phyloP scores from a whole-genome alignment of 129 eudicot species.

The Tagetes patula region DNA sequence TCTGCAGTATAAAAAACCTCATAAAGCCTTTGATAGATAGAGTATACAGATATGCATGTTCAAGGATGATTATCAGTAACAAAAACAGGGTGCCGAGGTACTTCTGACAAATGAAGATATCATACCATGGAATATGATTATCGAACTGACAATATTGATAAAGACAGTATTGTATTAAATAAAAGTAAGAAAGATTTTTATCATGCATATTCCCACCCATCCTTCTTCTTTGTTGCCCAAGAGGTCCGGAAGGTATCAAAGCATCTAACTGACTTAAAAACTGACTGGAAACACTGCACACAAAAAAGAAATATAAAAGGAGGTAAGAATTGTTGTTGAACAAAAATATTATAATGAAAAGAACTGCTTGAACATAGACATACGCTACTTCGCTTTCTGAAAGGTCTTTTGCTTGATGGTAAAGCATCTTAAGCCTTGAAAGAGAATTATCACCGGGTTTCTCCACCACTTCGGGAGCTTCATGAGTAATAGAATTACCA shows the following conservation, averaged over 20 bases:
- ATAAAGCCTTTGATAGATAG: constrained; percentile 8
- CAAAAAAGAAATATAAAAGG: not conserved
- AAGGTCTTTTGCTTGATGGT: constrained; percentile 79
- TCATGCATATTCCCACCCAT: constrained; percentile 47
- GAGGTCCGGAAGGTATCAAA: constrained; percentile 72
- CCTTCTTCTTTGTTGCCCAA: constrained; percentile 83
- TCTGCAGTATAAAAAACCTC: constrained; percentile 44
- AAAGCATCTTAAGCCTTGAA: constrained; percentile 69
- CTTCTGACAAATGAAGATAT: not conserved
- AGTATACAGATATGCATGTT: not conserved
- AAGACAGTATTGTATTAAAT: not conserved
- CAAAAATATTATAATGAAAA: constrained; percentile 2
- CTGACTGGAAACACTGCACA: constrained; percentile 68
- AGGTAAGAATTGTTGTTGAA: not conserved
- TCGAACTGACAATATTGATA: constrained; percentile 2
- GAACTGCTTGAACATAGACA: constrained; percentile 22
- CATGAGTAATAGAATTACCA: constrained; percentile 4
- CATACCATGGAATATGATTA: constrained; percentile 14
- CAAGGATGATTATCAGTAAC: not conserved
- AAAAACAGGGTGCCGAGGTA: not conserved
- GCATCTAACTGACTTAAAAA: constrained; percentile 66
- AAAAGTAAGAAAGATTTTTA: not conserved
- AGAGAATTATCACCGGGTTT: constrained; percentile 90
- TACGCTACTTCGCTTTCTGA: constrained; percentile 84
- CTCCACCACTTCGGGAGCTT: constrained; percentile 97